These are phyloP conservation scores for Talaromyces nanjingensis DNA, from an alignment of 495 filamentous ascomycete genomes.

Conservation along the genomic window DNA sequence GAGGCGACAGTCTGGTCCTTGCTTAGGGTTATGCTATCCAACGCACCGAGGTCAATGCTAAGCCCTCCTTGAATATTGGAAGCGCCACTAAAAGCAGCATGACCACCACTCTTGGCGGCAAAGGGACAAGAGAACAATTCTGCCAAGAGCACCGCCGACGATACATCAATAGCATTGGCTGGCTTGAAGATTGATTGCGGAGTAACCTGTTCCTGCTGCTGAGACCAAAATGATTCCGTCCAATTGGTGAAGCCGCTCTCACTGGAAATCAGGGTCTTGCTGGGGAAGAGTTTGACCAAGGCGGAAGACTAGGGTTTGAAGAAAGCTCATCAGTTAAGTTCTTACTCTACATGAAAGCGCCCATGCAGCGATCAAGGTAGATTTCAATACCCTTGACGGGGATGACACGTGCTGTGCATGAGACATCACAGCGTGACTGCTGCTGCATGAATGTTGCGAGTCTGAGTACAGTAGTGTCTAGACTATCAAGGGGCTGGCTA, in stretches of 20 bases:
- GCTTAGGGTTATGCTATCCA: constrained; percentile 35
- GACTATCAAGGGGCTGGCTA: background rate
- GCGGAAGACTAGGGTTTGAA: background rate
- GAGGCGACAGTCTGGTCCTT: constrained; percentile 23
- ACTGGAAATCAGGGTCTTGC: background rate
- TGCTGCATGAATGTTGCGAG: background rate
- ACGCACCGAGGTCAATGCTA: constrained; percentile 39
- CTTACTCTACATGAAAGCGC: background rate
- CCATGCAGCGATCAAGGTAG: background rate
- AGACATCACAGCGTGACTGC: background rate
- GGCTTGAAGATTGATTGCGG: constrained; percentile 20
- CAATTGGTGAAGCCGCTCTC: background rate
- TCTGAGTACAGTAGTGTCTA: background rate
- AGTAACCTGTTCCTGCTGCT: constrained; percentile 29
- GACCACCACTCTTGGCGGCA: constrained; percentile 40
- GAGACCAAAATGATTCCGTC: constrained; percentile 37
- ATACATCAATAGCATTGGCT: constrained; percentile 13
- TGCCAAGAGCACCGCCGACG: constrained; percentile 15
- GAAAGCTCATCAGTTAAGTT: background rate
- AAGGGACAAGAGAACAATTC: constrained; percentile 23
- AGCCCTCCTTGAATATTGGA: constrained; percentile 29
- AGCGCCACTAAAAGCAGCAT: constrained; percentile 23
- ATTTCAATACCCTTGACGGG: background rate
- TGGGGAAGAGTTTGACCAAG: background rate
- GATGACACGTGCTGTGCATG: background rate